A percentile compares a stretch with the other conserved stretches of the same genome.
These are phyloP conservation scores for Pyrenophora tritici-repentis DNA, from an alignment of 2,329 filamentous ascomycete genomes.

Conservation along the genomic window DNA sequence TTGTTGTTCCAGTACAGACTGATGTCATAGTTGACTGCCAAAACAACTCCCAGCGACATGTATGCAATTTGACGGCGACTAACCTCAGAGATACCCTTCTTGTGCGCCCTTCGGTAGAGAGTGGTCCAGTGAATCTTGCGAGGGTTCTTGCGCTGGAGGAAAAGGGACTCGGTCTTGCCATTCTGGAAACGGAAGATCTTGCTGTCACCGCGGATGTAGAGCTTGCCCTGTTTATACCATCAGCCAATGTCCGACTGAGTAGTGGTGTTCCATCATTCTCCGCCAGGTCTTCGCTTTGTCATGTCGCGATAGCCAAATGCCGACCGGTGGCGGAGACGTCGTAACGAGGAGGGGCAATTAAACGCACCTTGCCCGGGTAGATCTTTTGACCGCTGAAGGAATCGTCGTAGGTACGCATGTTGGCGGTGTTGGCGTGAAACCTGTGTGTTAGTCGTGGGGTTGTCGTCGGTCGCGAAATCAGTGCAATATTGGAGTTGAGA, in stretches of 20 bases:
- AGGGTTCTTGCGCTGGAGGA: conserved; percentile 99
- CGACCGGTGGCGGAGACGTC: conserved; percentile 23
- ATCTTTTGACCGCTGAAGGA: conserved; percentile 78
- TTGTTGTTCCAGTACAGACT: conserved; percentile 14
- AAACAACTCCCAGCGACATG: conserved; percentile 2
- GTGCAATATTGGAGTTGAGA: conserved; percentile 36
- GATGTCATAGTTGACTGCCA: conserved; percentile 28
- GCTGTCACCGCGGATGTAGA: conserved; percentile 99
- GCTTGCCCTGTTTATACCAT: conserved; percentile 76
- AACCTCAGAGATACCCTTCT: conserved; percentile 99
- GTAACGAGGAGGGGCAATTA: conserved; percentile 19
- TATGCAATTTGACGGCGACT: conserved; percentile 35
- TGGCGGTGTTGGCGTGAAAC: conserved; percentile 56
- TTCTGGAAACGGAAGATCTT: conserved; percentile 99
- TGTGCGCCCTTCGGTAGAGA: conserved; percentile 97
- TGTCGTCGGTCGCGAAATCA: conserved; percentile 35
- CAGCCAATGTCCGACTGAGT: conserved; percentile 31
- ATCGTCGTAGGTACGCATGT: conserved; percentile 79
- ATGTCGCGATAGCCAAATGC: conserved; percentile 26
- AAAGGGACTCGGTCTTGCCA: conserved; percentile 99
- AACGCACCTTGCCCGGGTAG: conserved; percentile 77
- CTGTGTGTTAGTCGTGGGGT: conserved; percentile 46
- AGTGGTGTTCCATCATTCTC: conserved; percentile 9
- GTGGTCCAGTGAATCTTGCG: conserved; percentile 98
- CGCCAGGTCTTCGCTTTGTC: conserved; percentile 23